phyloP scores from a whole-genome alignment of 129 eudicot genomes.

The Lactuca sativa region DNA sequence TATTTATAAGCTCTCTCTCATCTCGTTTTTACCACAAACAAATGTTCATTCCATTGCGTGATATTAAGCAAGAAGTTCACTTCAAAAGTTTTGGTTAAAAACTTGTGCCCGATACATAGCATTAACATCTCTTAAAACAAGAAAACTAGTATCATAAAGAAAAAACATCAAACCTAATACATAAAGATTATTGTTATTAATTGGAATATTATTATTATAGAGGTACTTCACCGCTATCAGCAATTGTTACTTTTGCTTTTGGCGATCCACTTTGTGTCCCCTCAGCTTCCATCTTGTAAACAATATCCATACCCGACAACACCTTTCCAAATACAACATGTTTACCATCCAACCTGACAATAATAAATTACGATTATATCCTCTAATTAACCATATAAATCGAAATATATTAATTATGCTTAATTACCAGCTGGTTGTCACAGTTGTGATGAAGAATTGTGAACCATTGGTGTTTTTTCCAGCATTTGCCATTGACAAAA shows the following conservation, averaged over 20 bases:
- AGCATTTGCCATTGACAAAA: conserved; percentile 95
- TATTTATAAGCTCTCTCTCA: too few species aligned
- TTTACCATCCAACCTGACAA: conserved; percentile 83
- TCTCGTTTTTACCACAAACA: neutral
- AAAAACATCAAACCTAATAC: conserved; percentile 14
- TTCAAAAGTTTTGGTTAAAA: conserved; percentile 2
- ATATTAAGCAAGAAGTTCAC: neutral
- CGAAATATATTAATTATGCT: neutral
- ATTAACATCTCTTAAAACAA: conserved; percentile 5
- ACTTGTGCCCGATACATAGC: conserved; percentile 20
- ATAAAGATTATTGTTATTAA: conserved; percentile 3
- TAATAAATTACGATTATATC: neutral
- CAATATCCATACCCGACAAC: conserved; percentile 94
- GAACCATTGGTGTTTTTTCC: conserved; percentile 92
- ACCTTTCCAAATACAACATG: conserved; percentile 98
- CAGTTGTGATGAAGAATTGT: conserved; percentile 95
- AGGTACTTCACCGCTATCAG: conserved; percentile 98
- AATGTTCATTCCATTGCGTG: neutral
- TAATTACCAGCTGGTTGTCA: conserved; percentile 92
- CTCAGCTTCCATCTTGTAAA: conserved; percentile 97
- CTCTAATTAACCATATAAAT: neutral
- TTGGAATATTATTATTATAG: conserved; percentile 21
- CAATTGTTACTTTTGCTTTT: conserved; percentile 73
- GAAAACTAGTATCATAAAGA: conserved; percentile 15
- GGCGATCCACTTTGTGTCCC: conserved; percentile 87